Evolutionary conservation across 805 yeast species (phyloP), one percentile per base, ranked within the genome.

Genomic region (Candida nanaspora): DNA sequence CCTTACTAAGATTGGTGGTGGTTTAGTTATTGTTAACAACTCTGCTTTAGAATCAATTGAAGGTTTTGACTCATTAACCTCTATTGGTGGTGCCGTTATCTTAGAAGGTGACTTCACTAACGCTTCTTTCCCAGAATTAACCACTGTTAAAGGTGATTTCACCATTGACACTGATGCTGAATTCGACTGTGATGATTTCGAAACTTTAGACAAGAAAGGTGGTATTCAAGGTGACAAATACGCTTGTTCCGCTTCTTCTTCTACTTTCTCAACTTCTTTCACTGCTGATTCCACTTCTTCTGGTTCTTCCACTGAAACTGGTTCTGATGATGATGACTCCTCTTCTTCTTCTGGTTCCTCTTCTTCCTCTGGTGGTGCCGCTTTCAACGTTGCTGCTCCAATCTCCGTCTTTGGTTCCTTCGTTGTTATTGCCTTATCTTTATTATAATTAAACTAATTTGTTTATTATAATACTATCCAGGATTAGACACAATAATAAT

Each of bases 81-180:
- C 84, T 45, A 78, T 91, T 56, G 86, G 84, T 61, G 98, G 98
- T 76, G 93, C 98, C 55, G 78, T 91, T 51, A 72, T 72, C 61
- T 67, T 91, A 50, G 66, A 65, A 50, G 98, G 98, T 74, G 70
- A 75, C 66, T 86, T 87, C 68, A 72, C 80, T 62, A 76, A 79
- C 58, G 93, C 93, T 59, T 69, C 87, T 46, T 76, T 93, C 63
- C 78, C 82, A 50, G 57, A 76, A 28, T 78, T 93, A 63, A 70
- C 66, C 55, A 76, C 82, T 57, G 95, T 93, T 56, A 78, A 78
- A 62, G 98, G 98, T 78, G 96, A 95, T 66, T 94, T 89, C 69
- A 69, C 70, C 59, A 74, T 93, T 59, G 82, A 82, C 62, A 74
- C 96, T 46, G 52, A 60, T 33, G 83, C 86, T 61, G 82, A 83